phyloP scores from a whole-genome alignment of 1,284 basidiomycete species.

The Cutaneotrichosporon sp. region DNA sequence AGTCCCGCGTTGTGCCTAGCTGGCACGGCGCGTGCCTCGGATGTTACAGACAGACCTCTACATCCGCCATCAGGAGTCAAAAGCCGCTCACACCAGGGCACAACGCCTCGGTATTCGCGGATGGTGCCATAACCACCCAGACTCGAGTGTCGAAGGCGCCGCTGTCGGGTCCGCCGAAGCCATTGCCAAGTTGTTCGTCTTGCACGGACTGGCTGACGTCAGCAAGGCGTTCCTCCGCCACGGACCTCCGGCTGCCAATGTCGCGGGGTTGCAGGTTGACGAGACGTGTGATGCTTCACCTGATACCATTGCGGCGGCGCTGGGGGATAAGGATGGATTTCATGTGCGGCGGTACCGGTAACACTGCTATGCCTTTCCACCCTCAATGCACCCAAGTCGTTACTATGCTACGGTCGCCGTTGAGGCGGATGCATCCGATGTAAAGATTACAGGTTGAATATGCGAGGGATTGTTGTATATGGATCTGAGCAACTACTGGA shows the following conservation, averaged over 20 bases:
- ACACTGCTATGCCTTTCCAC: too few relatives aligned
- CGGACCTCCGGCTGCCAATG: slow-evolving; percentile 41
- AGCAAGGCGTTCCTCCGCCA: slow-evolving; percentile 37
- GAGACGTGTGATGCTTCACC: slow-evolving; percentile 27
- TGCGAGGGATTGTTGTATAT: neutral
- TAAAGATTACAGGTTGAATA: slow-evolving; percentile 9
- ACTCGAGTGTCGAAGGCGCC: slow-evolving; percentile 47
- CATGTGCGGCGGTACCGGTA: slow-evolving; percentile 2
- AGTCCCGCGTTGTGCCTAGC: too few relatives aligned
- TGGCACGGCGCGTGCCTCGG: too few relatives aligned
- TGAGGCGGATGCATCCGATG: slow-evolving; percentile 13
- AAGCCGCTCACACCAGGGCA: slow-evolving; percentile 32
- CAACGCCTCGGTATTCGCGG: slow-evolving; percentile 40
- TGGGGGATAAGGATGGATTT: neutral
- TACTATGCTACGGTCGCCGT: slow-evolving; percentile 5
- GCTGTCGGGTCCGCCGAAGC: slow-evolving; percentile 40
- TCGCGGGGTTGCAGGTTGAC: slow-evolving; percentile 38
- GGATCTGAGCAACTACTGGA: neutral
- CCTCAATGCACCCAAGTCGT: neutral
- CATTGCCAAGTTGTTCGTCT: slow-evolving; percentile 43
- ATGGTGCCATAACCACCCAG: slow-evolving; percentile 48
- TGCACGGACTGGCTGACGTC: neutral
- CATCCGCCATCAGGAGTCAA: too few relatives aligned
- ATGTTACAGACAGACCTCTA: too few relatives aligned
- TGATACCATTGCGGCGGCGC: neutral